Evolutionary conservation across 768 basidiomycete genomes (phyloP).

Genomic region (Tricholoma hemisulphureum): DNA sequence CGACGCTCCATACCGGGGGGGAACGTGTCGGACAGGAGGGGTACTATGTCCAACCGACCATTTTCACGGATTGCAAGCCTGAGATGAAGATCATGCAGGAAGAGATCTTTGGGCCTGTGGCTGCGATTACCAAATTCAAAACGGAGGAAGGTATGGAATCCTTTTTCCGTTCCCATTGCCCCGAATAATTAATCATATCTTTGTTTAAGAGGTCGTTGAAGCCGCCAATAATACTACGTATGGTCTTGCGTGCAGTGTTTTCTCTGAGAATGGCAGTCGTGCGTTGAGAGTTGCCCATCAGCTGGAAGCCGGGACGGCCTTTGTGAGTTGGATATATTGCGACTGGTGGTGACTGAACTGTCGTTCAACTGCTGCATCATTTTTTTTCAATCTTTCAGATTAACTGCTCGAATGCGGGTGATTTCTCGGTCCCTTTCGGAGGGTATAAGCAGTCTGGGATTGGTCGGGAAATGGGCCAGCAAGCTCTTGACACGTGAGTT

Average conservation of each 20-base stretch:
- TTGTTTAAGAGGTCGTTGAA: constrained; percentile 20
- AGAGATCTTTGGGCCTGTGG: constrained; percentile 77
- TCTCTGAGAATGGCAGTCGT: constrained; percentile 12
- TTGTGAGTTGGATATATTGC: constrained; percentile 3
- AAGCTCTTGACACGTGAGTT: constrained; percentile 19
- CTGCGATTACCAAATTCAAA: constrained; percentile 67
- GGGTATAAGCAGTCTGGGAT: constrained; percentile 26
- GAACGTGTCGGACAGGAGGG: constrained; percentile 54
- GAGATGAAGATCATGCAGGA: constrained; percentile 68
- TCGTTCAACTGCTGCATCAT: neutral
- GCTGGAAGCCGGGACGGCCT: constrained; percentile 15
- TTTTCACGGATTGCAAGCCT: constrained; percentile 59
- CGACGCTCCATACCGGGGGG: constrained; percentile 60
- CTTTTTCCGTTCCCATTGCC: neutral
- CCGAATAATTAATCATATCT: constrained; percentile 30
- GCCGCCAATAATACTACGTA: constrained; percentile 15
- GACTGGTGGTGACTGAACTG: no score
- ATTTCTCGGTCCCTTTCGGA: constrained; percentile 18
- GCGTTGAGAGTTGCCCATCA: constrained; percentile 16
- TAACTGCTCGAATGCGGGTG: constrained; percentile 9
- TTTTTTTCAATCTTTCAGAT: constrained; percentile 9
- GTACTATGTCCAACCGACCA: constrained; percentile 69
- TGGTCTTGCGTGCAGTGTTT: constrained; percentile 14
- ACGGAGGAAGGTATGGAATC: constrained; percentile 44
- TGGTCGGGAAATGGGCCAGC: constrained; percentile 20